Conservation (phyloP, 2,329 filamentous ascomycete genomes). For the Cladophialophora yegresii region DNA sequence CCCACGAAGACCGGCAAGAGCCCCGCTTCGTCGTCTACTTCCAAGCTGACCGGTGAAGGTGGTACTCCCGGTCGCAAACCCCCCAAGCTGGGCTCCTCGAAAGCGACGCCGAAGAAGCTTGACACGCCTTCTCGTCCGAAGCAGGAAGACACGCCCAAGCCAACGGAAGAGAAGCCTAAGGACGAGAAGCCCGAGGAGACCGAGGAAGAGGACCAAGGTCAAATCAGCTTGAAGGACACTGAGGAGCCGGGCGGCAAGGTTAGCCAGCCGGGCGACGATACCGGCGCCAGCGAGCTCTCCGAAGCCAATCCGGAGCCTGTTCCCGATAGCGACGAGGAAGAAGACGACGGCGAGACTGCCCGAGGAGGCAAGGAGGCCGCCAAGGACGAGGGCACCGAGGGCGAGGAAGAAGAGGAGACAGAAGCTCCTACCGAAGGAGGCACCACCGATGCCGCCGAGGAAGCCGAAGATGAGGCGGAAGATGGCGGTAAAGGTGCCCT, state of each 20-base stretch:
- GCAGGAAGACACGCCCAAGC: constrained; percentile 16
- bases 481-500: constrained; percentile 35
- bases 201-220: constrained; percentile 25
- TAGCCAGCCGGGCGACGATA: constrained; percentile 35
- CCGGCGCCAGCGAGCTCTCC: constrained; percentile 35
- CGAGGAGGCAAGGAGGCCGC: constrained; percentile 27
- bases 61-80: constrained; percentile 31
- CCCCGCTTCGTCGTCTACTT: constrained; percentile 36
- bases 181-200: constrained; percentile 30
- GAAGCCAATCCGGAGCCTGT: constrained; percentile 36
- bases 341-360: constrained; percentile 24
- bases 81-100: constrained; percentile 36
- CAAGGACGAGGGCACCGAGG: constrained; percentile 32
- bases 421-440: constrained; percentile 48
- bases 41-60: constrained; percentile 34
- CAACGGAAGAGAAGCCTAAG: constrained; percentile 25
- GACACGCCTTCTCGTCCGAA: constrained; percentile 22
- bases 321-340: constrained; percentile 33
- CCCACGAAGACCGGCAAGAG: constrained; percentile 39
- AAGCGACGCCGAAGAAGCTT: constrained; percentile 34
- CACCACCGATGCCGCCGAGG: constrained; percentile 52
- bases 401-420: constrained; percentile 38
- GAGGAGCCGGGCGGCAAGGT: constrained; percentile 32
- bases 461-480: constrained; percentile 37
- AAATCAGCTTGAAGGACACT: constrained; percentile 35